phyloP scores from a whole-genome alignment of 2,329 filamentous ascomycete species.

The Leptographium procerum region DNA sequence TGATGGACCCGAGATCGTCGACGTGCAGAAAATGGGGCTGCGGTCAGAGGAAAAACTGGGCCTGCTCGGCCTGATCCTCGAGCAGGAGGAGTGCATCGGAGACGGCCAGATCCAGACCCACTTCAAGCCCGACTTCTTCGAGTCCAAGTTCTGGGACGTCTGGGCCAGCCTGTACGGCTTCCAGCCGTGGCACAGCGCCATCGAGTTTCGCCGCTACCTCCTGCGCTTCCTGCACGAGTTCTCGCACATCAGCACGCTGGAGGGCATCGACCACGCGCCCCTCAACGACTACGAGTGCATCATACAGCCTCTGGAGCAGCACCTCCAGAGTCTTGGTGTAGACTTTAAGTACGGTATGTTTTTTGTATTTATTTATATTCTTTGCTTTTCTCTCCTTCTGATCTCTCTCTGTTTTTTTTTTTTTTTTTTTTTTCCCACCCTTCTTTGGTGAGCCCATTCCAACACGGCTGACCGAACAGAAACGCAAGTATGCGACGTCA shows the following conservation, averaged over 20 bases:
- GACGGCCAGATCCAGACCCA: conserved; percentile 11
- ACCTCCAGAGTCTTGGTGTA: conserved; percentile 16
- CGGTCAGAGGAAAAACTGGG: conserved; percentile 13
- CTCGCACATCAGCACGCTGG: conserved; percentile 16
- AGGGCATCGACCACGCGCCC: conserved; percentile 17
- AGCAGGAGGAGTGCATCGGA: conserved; percentile 6
- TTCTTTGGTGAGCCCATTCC: not conserved
- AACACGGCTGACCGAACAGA: not conserved
- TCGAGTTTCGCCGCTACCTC: conserved; percentile 20
- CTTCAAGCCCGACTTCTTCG: conserved; percentile 16
- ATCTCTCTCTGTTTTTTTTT: not conserved
- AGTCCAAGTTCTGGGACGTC: conserved; percentile 21
- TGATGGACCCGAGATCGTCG: conserved; percentile 14
- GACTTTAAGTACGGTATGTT: conserved; percentile 15
- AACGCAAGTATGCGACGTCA: conserved; percentile 3
- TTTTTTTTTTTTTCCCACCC: not conserved
- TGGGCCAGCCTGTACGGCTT: conserved; percentile 21
- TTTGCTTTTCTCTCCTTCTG: too few relatives aligned
- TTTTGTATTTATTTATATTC: not conserved
- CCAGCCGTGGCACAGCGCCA: conserved; percentile 20
- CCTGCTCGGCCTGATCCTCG: conserved; percentile 12
- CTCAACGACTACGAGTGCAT: conserved; percentile 20
- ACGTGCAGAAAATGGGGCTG: conserved; percentile 16
- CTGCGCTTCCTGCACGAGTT: conserved; percentile 20
- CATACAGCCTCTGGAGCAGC: conserved; percentile 16